Evolutionary conservation across 352 stramenopile species (phyloP).

Genomic region (Pythium oligandrum): DNA sequence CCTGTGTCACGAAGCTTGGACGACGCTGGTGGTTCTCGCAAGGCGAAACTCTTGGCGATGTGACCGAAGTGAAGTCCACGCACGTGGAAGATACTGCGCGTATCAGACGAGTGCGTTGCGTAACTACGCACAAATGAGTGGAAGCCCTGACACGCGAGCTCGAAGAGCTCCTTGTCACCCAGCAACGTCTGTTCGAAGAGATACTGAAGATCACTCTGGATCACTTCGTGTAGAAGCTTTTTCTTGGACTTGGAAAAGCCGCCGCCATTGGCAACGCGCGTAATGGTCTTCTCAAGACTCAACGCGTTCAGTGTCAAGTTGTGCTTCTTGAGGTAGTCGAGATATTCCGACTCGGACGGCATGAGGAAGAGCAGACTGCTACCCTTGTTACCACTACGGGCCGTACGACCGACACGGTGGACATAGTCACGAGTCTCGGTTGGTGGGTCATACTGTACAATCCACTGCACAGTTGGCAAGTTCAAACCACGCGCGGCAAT

Average conservation of each 20-base stretch:
- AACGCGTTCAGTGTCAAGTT: slow-evolving; percentile 77
- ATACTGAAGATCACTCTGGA: slow-evolving; percentile 79
- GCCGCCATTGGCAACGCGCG: slow-evolving; percentile 49
- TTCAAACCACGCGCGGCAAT: slow-evolving; percentile 97
- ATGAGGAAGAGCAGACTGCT: slow-evolving; percentile 96
- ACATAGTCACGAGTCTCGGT: slow-evolving; percentile 99
- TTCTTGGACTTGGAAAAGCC: slow-evolving; percentile 64
- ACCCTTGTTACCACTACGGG: slow-evolving; percentile 95
- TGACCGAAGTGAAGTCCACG: slow-evolving; percentile 92
- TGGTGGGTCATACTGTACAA: slow-evolving; percentile 98
- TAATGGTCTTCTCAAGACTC: slow-evolving; percentile 82
- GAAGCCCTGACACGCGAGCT: slow-evolving; percentile 86
- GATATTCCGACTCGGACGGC: slow-evolving; percentile 93
- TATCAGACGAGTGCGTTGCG: slow-evolving; percentile 88
- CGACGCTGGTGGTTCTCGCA: slow-evolving; percentile 80
- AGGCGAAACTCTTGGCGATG: slow-evolving; percentile 90
- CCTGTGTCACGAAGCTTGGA: slow-evolving; percentile 73
- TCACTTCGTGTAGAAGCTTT: slow-evolving; percentile 78
- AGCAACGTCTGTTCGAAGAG: slow-evolving; percentile 79
- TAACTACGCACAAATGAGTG: slow-evolving; percentile 93
- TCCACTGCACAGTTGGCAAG: slow-evolving; percentile 95
- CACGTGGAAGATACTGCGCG: slow-evolving; percentile 90
- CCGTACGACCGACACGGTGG: slow-evolving; percentile 98
- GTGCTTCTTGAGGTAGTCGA: slow-evolving; percentile 90
- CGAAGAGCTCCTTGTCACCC: slow-evolving; percentile 80